Evolutionary conservation across 2,329 filamentous ascomycete genomes (phyloP).

Genomic region (Pezicula carpinea): DNA sequence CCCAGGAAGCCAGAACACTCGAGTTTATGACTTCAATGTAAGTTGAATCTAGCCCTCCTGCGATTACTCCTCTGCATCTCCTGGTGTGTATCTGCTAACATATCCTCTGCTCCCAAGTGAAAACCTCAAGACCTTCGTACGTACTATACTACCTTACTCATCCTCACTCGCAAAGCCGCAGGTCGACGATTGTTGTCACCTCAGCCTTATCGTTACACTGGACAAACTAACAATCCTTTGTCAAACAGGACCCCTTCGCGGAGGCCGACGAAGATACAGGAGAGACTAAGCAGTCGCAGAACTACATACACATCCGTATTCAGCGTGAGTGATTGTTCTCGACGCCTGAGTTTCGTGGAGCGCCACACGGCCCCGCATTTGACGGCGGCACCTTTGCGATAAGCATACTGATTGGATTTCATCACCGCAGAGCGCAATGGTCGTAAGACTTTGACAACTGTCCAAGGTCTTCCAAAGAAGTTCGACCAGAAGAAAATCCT

Average conservation of each 20-base stretch:
- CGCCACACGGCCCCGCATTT: constrained; percentile 7
- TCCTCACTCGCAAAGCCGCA: background rate
- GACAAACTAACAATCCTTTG: constrained; percentile 16
- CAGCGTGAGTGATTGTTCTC: constrained; percentile 67
- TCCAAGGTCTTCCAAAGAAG: constrained; percentile 97
- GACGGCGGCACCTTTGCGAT: constrained; percentile 13
- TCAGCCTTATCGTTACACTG: constrained; percentile 10
- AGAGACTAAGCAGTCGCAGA: constrained; percentile 91
- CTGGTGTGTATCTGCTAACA: too few species aligned
- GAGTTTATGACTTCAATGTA: constrained; percentile 73
- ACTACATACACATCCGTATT: constrained; percentile 99
- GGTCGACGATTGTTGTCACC: background rate
- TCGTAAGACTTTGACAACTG: constrained; percentile 99
- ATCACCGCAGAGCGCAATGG: constrained; percentile 92
- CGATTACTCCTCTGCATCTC: too few species aligned
- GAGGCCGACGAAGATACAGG: constrained; percentile 99
- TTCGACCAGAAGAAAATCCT: constrained; percentile 99
- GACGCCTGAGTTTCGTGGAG: background rate
- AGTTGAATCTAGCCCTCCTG: too few species aligned
- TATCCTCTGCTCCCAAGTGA: constrained; percentile 56
- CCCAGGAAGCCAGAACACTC: constrained; percentile 53
- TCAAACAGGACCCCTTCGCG: constrained; percentile 90
- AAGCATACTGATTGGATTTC: constrained; percentile 36
- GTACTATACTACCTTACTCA: background rate
- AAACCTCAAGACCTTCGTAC: constrained; percentile 89